Conservation (phyloP, 2,329 filamentous ascomycete genomes). For the Xylaria digitata region DNA sequence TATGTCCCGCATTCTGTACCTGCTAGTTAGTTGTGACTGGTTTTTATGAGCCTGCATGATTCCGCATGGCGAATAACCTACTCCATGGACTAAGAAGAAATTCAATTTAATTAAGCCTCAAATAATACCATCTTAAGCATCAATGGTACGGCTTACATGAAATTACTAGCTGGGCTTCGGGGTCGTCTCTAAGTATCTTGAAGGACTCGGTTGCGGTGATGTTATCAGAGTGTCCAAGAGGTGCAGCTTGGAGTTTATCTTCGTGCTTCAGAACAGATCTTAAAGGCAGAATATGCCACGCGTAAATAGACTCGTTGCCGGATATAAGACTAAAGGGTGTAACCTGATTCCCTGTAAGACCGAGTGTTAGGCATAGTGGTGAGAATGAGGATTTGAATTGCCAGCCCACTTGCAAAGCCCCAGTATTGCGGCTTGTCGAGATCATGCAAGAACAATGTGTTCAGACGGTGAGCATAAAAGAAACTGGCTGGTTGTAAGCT, state of each 20-base stretch:
- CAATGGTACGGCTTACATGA: constrained; percentile 62
- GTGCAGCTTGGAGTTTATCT: constrained; percentile 64
- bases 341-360: constrained; percentile 78
- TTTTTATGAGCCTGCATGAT: constrained; percentile 19
- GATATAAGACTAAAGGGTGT: constrained; percentile 84
- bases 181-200: constrained; percentile 70
- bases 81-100: constrained; percentile 68
- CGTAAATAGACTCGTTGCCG: constrained; percentile 82
- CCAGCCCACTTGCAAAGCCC: constrained; percentile 81
- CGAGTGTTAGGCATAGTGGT: constrained; percentile 32
- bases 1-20: constrained; percentile 81
- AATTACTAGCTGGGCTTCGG: constrained; percentile 71
- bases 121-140: not conserved
- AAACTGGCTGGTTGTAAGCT: constrained; percentile 64
- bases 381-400: constrained; percentile 28
- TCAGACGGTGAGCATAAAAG: constrained; percentile 84
- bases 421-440: constrained; percentile 81
- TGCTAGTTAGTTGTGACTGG: constrained; percentile 53
- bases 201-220: constrained; percentile 70
- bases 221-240: constrained; percentile 62
- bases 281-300: constrained; percentile 90
- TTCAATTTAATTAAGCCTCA: constrained; percentile 32
- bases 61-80: constrained; percentile 55
- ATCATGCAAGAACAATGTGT: constrained; percentile 77
- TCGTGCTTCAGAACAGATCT: constrained; percentile 81